A percentile compares a stretch with the other conserved stretches of the same genome.
Evolutionary conservation across 2,329 filamentous ascomycete species (phyloP).

Genomic region (Zymoseptoria pseudotritici): DNA sequence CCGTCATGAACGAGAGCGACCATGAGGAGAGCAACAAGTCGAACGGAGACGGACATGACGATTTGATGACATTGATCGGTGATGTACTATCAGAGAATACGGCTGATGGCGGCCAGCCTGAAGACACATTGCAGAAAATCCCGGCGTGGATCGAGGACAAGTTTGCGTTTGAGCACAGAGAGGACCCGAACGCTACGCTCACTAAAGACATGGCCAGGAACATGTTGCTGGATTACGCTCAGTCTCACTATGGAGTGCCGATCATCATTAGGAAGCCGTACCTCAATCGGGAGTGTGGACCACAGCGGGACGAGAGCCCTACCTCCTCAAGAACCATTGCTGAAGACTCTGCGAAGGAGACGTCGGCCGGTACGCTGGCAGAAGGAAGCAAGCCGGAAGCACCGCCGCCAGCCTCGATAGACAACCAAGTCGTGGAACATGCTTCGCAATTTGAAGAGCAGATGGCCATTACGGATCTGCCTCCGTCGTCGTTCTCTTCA

Average conservation of each 20-base stretch:
- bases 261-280: slow-evolving; percentile 9
- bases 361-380: neutral
- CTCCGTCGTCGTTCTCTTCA: neutral
- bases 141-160: slow-evolving; percentile 8
- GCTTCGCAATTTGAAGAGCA: slow-evolving; percentile 8
- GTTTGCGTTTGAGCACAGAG: slow-evolving; percentile 1
- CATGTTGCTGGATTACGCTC: slow-evolving; percentile 3
- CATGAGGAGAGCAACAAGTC: neutral
- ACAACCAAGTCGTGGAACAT: neutral
- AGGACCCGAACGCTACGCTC: neutral
- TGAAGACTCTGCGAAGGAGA: neutral
- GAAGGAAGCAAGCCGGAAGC: neutral
- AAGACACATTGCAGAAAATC: neutral
- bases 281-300: neutral
- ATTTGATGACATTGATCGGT: neutral
- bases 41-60: neutral
- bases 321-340: neutral
- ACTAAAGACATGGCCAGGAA: neutral
- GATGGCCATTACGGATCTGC: slow-evolving; percentile 5
- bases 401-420: neutral
- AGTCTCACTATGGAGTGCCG: neutral
- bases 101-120: neutral
- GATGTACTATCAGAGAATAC: neutral
- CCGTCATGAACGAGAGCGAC: neutral
- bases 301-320: neutral